Conservation (phyloP, 352 stramenopile species). For the Globisporangium nunn region DNA sequence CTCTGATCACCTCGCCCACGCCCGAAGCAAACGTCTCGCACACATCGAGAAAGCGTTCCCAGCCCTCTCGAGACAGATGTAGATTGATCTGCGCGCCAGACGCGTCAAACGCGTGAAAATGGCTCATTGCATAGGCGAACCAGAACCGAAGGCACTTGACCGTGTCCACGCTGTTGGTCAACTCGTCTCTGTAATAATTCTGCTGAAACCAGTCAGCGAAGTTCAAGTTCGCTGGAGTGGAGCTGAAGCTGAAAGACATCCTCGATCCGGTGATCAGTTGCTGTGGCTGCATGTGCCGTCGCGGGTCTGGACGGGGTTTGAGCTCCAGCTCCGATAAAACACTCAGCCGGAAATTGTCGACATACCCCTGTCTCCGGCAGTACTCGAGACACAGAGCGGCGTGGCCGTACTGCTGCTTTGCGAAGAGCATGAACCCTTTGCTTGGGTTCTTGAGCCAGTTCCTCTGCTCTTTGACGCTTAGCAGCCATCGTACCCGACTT, state of each 20-base stretch:
- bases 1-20: conserved; percentile 9
- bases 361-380: conserved; percentile 38
- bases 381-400: conserved; percentile 45
- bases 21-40: neutral
- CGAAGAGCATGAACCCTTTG: conserved; percentile 36
- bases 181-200: neutral
- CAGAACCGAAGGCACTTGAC: conserved; percentile 37
- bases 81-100: conserved; percentile 38
- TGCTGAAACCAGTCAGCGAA: conserved; percentile 15
- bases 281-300: neutral
- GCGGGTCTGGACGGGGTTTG: neutral
- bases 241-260: conserved; percentile 53
- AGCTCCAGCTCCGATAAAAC: neutral
- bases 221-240: conserved; percentile 17
- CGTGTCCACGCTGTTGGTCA: neutral
- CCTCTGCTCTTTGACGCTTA: conserved; percentile 21
- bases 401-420: conserved; percentile 23
- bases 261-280: conserved; percentile 19
- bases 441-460: conserved; percentile 49
- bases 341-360: conserved; percentile 4
- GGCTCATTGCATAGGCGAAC: conserved; percentile 44
- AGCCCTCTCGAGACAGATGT: conserved; percentile 29
- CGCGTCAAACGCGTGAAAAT: conserved; percentile 45
- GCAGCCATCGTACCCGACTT: conserved; percentile 24
- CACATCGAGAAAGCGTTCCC: conserved; percentile 25